These are phyloP conservation scores for Coelastrella sp. DNA, from an alignment of 139 green algal species.

Conservation along the genomic window DNA sequence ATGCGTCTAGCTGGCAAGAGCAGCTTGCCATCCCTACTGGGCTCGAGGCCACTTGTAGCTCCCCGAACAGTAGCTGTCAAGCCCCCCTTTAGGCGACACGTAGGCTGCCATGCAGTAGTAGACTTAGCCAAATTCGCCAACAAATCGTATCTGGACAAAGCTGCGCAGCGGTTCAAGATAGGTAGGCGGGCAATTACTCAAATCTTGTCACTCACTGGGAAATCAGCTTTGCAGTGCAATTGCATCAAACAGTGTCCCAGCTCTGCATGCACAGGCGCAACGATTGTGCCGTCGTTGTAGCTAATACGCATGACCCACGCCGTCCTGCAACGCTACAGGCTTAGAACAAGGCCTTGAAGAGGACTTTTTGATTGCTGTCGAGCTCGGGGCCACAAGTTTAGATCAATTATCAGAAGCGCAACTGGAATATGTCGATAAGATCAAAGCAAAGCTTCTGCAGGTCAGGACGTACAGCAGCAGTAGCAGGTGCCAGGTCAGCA, in stretches of 20 bases:
- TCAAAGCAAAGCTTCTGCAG: constrained; percentile 81
- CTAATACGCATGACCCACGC: no score
- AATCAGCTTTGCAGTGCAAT: no score
- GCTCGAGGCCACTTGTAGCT: constrained; percentile 1
- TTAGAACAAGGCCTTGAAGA: constrained; percentile 71
- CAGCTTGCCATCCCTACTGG: constrained; percentile 6
- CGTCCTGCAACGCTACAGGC: constrained; percentile 49
- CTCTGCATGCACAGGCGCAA: no score
- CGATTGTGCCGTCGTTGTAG: no score
- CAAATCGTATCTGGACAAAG: constrained; percentile 49
- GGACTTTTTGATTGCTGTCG: constrained; percentile 77
- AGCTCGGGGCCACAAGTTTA: constrained; percentile 67
- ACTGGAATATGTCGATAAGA: constrained; percentile 80
- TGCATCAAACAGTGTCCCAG: no score
- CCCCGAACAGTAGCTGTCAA: neutral
- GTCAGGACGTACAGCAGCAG: constrained; percentile 38
- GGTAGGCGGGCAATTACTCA: constrained; percentile 1
- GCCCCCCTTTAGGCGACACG: neutral
- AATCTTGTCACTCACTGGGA: no score
- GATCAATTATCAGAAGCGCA: constrained; percentile 67
- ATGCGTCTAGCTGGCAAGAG: constrained; percentile 23
- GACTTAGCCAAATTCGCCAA: constrained; percentile 50
- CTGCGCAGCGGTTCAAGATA: constrained; percentile 49
- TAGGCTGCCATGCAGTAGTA: neutral
- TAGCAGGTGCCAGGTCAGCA: neutral